A percentile compares a stretch with the other conserved stretches of the same genome.
phyloP scores from a whole-genome alignment of 768 basidiomycete genomes.

The Kwoniella dendrophila region DNA sequence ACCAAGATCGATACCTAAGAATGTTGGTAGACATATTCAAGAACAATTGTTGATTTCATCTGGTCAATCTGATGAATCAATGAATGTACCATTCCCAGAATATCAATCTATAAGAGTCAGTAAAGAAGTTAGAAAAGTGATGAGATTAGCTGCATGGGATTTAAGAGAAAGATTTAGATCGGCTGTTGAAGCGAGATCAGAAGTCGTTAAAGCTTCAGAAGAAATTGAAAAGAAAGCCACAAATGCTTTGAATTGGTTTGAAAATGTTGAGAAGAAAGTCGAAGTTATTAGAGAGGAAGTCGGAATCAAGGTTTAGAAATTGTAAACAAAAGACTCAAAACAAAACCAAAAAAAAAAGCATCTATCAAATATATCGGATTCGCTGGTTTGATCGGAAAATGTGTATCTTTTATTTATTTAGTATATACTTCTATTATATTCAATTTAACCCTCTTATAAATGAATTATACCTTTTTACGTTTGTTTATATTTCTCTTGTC shows the following conservation, averaged over 20 bases:
- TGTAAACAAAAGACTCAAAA: no score
- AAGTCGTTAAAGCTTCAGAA: slow-evolving; percentile 76
- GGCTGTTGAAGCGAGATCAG: slow-evolving; percentile 75
- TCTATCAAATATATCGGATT: no score
- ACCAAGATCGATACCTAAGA: slow-evolving; percentile 82
- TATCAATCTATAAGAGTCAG: slow-evolving; percentile 71
- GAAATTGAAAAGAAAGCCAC: slow-evolving; percentile 70
- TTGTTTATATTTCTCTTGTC: no score
- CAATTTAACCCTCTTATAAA: no score
- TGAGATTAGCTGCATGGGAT: slow-evolving; percentile 89
- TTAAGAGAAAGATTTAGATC: slow-evolving; percentile 75
- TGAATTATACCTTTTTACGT: no score
- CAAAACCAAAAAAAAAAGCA: no score
- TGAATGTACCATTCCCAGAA: slow-evolving; percentile 66
- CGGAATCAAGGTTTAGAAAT: slow-evolving; percentile 38
- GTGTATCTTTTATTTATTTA: no score
- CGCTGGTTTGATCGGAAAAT: no score
- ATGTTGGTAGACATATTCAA: slow-evolving; percentile 80
- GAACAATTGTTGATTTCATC: slow-evolving; percentile 61
- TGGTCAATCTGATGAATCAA: slow-evolving; percentile 55
- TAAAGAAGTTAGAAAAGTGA: slow-evolving; percentile 88
- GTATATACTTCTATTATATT: no score
- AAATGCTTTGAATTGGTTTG: slow-evolving; percentile 75
- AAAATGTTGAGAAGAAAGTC: slow-evolving; percentile 61
- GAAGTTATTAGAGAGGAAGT: slow-evolving; percentile 51